These are phyloP conservation scores for Entomortierella beljakovae DNA, from an alignment of 192 early-diverging fungal genomes.

Conservation along the genomic window DNA sequence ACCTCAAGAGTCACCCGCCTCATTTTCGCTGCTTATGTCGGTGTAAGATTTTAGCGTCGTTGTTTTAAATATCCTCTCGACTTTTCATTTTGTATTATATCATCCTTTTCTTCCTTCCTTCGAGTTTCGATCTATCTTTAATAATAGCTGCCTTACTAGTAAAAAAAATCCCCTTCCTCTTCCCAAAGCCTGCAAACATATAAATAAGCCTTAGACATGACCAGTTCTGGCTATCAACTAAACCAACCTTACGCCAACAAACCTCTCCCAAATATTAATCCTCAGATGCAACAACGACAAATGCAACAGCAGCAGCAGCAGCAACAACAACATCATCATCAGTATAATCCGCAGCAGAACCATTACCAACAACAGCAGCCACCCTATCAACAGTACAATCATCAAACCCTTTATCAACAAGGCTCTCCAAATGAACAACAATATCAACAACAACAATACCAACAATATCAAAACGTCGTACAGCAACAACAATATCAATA, in stretches of 20 bases:
- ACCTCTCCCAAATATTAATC: conserved; percentile 24
- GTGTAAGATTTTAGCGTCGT: too few species aligned
- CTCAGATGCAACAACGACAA: conserved; percentile 18
- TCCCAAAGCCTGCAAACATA: too few species aligned
- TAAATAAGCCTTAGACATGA: too few species aligned
- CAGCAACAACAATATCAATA: conserved; percentile 36
- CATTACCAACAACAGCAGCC: conserved; percentile 13
- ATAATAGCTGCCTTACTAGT: too few species aligned
- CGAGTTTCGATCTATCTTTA: too few species aligned
- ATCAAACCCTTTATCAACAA: conserved; percentile 25
- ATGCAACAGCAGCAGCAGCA: conserved; percentile 30
- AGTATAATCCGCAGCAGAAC: conserved; percentile 2
- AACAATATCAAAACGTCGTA: conserved; percentile 27
- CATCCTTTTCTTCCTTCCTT: too few species aligned
- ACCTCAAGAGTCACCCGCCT: too few species aligned
- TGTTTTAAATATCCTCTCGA: too few species aligned
- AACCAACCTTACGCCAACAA: conserved; percentile 22
- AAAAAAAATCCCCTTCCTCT: too few species aligned
- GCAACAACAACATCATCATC: conserved; percentile 20
- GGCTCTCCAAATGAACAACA: conserved; percentile 32
- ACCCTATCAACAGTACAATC: conserved; percentile 30
- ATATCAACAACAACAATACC: conserved; percentile 44
- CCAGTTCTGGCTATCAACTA: neutral
- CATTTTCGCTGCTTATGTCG: too few species aligned
- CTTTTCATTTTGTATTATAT: too few species aligned